Base-by-base conservation (phyloP, 495 filamentous ascomycete genomes). In the Mytilinidion resinicola region DNA sequence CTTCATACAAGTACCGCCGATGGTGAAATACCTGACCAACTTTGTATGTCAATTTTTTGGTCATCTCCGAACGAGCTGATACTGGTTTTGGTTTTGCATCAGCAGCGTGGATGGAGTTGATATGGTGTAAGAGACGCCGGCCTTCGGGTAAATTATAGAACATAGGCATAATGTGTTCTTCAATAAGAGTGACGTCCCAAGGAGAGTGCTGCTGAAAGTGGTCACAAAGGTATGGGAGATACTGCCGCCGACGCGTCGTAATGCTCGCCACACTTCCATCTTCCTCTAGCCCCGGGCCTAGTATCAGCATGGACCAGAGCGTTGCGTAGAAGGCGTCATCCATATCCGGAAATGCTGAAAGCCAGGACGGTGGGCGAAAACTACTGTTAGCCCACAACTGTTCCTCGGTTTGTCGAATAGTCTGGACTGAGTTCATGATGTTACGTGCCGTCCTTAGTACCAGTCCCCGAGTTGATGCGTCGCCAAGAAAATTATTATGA, bases 1-100 rank as follows among this genome's bases (percentile, higher is more conserved):
- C 91, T 20, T 79, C 74, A 67, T 93, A 96, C 20, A 77, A 70
- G 71, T 96, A 96, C 48, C 89, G 81, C 64, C 77, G 84, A 68
- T 97, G 93, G 52, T 76, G 78, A 67, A 97, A 93, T 2, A 95
- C 81, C 61, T 93, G 86, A 4, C 93, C 93, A 46, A 98, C 81
- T 55, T 77, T 81, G 73, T 86, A 92, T 54, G 69, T 76, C n/a
- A 90, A 82, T 20, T 71, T 71, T 62, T 51, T 65, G 63, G 55
- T 72, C 41, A 56, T 65, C 51, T 61, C 80, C 70, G 73, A 68
- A 6, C 81, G 75, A 11, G 67, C 65, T 54, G 74, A 80, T 44
- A 83, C 68, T 38, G 76, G 75, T 51, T 83, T 88, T 1, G 76
- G 75, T 35, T 80, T 79, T 15, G 73, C 71, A 71, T 92, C 89